Base-by-base conservation (phyloP, 192 early-diverging fungal species). In the Mortierella hygrophila region DNA sequence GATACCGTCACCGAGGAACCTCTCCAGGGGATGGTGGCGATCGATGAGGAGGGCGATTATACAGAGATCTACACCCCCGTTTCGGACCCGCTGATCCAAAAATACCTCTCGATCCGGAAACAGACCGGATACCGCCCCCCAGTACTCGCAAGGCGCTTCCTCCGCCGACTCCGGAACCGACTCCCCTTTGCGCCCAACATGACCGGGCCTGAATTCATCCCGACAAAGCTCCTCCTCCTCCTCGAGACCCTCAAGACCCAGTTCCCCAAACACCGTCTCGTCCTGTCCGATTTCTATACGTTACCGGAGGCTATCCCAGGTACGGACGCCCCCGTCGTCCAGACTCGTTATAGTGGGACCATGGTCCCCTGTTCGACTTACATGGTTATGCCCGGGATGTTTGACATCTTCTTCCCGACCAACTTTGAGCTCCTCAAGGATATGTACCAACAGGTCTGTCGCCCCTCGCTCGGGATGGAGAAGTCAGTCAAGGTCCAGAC, bases 341-440 rank as follows among this genome's bases (percentile, higher is more conserved):
- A 99, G 89, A 99, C 97, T 13, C 89, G 97, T 10, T 97, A 97
- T 87, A 83, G 92, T 68, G 94, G 96, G 4, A 92, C 91, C 37
- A 99, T 98, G 97, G 95, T 99, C 10, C 95, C 98, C 20, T 98
- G 97, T 79, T 95, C 95, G 40, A 98, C 97, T 1, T 98, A 98
- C 79, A 95, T 99, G 88, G 98, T 99, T 11, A 96, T 97, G 88
- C 98, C 97, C 7, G 98, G 98, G 16, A 98, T 94, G 93, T 99
- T 99, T 90, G 98, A 99, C 83, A 98, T 99, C 68, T 99, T 99
- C 89, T 99, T 99, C 83, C 98, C 98, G 6, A 99, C 98, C 32
- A 95, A 99, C 88, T 99, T 98, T 93, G 96, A 96, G 81, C 88
- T 97, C 21, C 79, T 97, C 83, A 82, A 87, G 78, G 92, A 93